Conservation (phyloP, 331 rosid genomes). For the Quercus tomentella region DNA sequence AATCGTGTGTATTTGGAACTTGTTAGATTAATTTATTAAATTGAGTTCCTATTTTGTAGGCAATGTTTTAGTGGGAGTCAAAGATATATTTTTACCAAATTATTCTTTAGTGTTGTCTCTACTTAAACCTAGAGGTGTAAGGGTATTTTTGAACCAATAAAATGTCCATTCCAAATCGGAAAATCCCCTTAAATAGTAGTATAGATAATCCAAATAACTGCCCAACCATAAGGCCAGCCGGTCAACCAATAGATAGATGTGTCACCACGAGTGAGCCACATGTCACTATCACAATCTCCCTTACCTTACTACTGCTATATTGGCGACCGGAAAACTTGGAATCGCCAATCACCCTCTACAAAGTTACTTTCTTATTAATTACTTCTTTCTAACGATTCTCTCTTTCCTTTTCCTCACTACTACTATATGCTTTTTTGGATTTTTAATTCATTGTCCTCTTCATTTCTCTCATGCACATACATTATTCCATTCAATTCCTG, state of each 20-base stretch:
- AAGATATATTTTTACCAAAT: too few relatives aligned
- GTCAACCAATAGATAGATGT: conserved; percentile 23
- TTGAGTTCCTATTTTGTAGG: too few relatives aligned
- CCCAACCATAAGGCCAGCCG: not conserved
- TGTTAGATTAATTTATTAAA: too few relatives aligned
- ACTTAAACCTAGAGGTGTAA: too few relatives aligned
- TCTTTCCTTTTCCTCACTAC: conserved; percentile 19
- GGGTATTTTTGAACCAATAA: too few relatives aligned
- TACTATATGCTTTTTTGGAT: not conserved
- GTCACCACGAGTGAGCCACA: conserved; percentile 23
- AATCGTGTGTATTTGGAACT: too few relatives aligned
- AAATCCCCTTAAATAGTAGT: too few relatives aligned
- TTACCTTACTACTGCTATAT: conserved; percentile 28
- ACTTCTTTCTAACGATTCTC: conserved; percentile 37
- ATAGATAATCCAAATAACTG: not conserved
- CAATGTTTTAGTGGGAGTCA: too few relatives aligned
- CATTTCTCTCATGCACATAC: not conserved
- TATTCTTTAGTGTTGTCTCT: too few relatives aligned
- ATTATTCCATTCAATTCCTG: conserved; percentile 15
- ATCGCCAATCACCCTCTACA: conserved; percentile 28
- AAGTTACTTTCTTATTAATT: not conserved
- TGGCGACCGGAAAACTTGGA: conserved; percentile 51
- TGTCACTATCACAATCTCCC: conserved; percentile 36
- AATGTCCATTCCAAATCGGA: rapidly evolving
- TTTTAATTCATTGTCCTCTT: not conserved